Base-by-base conservation (phyloP, 805 yeast species). In the Wickerhamomyces strasburgensis region DNA sequence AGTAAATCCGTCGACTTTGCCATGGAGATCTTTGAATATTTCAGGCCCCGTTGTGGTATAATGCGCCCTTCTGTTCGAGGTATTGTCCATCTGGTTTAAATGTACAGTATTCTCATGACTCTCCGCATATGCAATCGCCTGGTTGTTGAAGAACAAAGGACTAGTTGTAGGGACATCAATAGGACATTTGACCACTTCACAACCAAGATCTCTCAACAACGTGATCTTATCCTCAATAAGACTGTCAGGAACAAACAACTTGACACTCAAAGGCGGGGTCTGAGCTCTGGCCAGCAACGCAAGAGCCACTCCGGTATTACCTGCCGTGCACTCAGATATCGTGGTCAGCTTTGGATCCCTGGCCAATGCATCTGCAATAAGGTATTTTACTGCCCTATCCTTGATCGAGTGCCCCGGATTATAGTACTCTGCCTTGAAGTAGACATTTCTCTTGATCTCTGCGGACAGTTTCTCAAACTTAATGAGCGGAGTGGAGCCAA, bases 331-430 rank as follows among this genome's bases (percentile, higher is more conserved):
- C 59, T 84, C 95, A 51, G 72, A 81, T 1, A 84, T 74, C 13
- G 76, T 63, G 43, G 84, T 89, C 1, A 80, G 83, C 0, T 85
- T 84, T 4, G 59, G 58, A 16, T 84, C 55, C 1, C 84, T 84
- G 5, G 42, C 35, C 47, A 84, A 84, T 35, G 79, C 81, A 24
- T 70, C 72, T 34, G 75, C 62, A 9, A 84, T 74, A 27, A 84
- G 74, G 1, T 86, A 79, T 14, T 78, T 59, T 0, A 93, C 93
- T 19, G 85, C 86, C 27, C 95, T 62, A 51, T 84, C 95, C 49
- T 84, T 84, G 27, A 94, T 88, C 23, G 87, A 79, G 0, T 88
- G 89, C 1, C 85, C 95, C 0, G 95, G 93, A 49, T 84, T 85
- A 30, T 64, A 54, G 41, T 82, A 61, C 56, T 84, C 95, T 29